Base-by-base conservation (phyloP, 2,329 filamentous ascomycete genomes). In the Scedosporium aurantiacum region DNA sequence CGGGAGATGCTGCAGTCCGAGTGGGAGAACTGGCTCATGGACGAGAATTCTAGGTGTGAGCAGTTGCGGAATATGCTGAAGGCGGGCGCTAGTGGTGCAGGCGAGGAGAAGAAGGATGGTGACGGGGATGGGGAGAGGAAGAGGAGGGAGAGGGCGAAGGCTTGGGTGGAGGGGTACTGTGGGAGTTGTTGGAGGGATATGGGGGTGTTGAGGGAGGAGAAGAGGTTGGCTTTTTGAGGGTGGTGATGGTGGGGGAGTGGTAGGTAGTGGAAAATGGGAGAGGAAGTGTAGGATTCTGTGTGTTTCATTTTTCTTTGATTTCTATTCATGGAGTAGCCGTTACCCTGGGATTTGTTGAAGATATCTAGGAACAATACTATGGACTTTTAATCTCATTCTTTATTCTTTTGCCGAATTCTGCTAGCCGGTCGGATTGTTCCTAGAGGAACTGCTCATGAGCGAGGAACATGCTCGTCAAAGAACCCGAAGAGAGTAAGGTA, bases 1-100 rank as follows among this genome's bases (percentile, higher is more conserved):
- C 82, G 83, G 63, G 91, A 97, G 72, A 87, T 96, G 71, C 74
- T 97, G 60, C 83, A 85, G 68, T 88, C 88, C 0, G 93, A 97
- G 72, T 99, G 91, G 87, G 92, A 96, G 75, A 89, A 90, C 65
- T 99, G 93, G 92, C 80, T 97, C 32, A 74, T 82, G 2, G 87
- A 90, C 66, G 94, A 99, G 75, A 87, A 85, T 65, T 74, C 79
- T 40, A 83, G 89, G 57, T 99, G 94, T 72, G 83, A 84, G 62
- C 82, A 88, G 69, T 76, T 83, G 5, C 27, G 69, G 45, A 50
- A 47, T 6, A 40, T 57, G 41, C 23, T 58, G 6, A 43, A 18
- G 60, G 55, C 41, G 18, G 56, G 63, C 63, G 8, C 63, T 62
- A 58, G 61, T 16, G 32, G 37, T 54, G 63, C 60, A 57, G 64